phyloP scores from a whole-genome alignment of 1,284 basidiomycete genomes.

The Microbotryum saponariae region DNA sequence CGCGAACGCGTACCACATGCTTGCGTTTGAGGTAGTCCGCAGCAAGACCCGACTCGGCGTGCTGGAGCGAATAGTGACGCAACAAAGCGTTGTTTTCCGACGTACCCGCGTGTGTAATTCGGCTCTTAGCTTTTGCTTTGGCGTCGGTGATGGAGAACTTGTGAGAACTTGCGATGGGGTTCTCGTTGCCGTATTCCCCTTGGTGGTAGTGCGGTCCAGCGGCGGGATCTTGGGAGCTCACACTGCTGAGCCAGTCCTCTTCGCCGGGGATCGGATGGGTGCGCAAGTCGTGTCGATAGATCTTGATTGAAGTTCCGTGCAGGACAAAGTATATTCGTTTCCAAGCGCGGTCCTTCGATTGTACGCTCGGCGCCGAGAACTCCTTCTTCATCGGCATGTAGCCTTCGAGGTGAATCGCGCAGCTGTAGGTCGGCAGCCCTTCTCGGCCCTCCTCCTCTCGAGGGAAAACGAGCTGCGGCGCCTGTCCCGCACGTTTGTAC shows the following conservation, averaged over 20 bases:
- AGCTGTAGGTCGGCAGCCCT: conserved; percentile 65
- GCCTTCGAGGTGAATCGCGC: conserved; percentile 75
- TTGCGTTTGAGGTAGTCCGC: conserved; percentile 90
- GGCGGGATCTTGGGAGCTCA: conserved; percentile 15
- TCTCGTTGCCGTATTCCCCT: conserved; percentile 35
- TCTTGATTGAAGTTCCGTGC: conserved; percentile 78
- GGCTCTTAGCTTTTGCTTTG: conserved; percentile 25
- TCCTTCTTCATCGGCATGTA: conserved; percentile 91
- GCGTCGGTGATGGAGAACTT: conserved; percentile 22
- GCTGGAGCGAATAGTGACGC: conserved; percentile 71
- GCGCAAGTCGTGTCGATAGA: conserved; percentile 62
- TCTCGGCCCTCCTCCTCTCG: conserved; percentile 71
- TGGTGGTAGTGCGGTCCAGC: conserved; percentile 37
- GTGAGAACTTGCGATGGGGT: not conserved
- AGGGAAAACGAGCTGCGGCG: conserved; percentile 35
- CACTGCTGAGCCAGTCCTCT: conserved; percentile 19
- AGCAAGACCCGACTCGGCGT: conserved; percentile 77
- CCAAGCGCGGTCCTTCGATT: conserved; percentile 88
- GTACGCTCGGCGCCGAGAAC: conserved; percentile 73
- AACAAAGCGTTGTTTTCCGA: conserved; percentile 41
- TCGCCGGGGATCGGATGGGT: conserved; percentile 42
- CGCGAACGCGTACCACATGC: conserved; percentile 86
- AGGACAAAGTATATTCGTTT: conserved; percentile 78
- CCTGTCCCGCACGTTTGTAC: conserved; percentile 37
- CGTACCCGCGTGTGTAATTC: conserved; percentile 24